Evolutionary conservation across 2,329 filamentous ascomycete genomes (phyloP), one percentile per base, ranked within the genome.

Genomic region (Biscogniauxia mediterranea): DNA sequence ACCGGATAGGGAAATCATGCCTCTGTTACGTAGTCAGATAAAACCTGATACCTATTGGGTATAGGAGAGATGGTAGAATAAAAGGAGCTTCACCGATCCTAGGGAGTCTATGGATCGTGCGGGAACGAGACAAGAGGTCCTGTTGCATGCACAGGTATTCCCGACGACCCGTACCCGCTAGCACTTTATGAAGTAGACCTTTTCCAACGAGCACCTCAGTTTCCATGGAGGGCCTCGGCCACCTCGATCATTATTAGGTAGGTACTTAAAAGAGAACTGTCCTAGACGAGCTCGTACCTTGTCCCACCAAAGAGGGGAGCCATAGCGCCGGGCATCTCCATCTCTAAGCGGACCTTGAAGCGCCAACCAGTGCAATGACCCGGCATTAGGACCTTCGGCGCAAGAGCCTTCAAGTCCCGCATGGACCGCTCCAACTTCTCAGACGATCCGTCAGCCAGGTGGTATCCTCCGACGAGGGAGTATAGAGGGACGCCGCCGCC

Each of bases 341-440:
- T 79, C 69, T 84, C 81, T 62, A 84, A 82, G 52, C 76, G 76
- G 64, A 79, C 79, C 68, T 84, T 84, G 42, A 81, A 82, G 63
- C 81, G 75, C 82, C 82, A 86, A 5, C 83, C 83, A 0, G 82
- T 81, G 65, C 82, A 85, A 68, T 85, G 83, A 0, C 83, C 83
- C 0, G 83, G 81, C 68, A 85, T 75, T 3, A 85, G 67, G 0
- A 85, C 73, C 13, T 77, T 78, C 0, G 81, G 80, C 56, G 78
- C 74, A 2, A 85, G 66, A 0, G 64, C 72, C 65, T 80, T 79
- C 21, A 85, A 69, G 57, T 83, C 82, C n/a, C 70, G 66, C 1
- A 85, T 72, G 0, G 81, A 82, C 19, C 71, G 73, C 50, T 78
- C 67, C 58, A 83, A 70, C 57, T 80, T 78, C 3, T 74, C 70